These are phyloP conservation scores for Xenoacremonium recifei DNA, from an alignment of 2,329 filamentous ascomycete genomes.

Conservation along the genomic window DNA sequence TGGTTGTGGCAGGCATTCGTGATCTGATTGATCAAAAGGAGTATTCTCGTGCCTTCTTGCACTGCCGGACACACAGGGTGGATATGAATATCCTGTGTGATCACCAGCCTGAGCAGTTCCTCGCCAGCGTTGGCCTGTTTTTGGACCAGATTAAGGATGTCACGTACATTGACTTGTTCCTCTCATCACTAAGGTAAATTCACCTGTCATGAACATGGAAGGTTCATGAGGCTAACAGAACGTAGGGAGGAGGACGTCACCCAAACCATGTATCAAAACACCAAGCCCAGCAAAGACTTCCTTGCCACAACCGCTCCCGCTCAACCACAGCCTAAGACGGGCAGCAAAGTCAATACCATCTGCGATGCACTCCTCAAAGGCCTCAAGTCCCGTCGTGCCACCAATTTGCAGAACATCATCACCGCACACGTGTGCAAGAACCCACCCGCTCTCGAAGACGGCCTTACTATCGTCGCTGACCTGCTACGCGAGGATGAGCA, in stretches of 20 bases:
- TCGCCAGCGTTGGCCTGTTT: conserved; percentile 72
- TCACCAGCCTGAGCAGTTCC: conserved; percentile 83
- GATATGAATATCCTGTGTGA: conserved; percentile 98
- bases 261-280: conserved; percentile 90
- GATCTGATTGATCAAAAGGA: conserved; percentile 75
- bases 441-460: conserved; percentile 86
- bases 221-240: conserved; percentile 24
- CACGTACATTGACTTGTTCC: conserved; percentile 83
- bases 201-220: background rate
- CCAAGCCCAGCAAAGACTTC: conserved; percentile 46
- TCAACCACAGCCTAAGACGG: background rate
- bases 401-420: conserved; percentile 85
- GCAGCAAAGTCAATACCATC: conserved; percentile 78
- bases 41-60: conserved; percentile 80
- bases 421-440: conserved; percentile 93
- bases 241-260: conserved; percentile 84
- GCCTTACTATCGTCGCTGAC: conserved; percentile 73
- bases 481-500: conserved; percentile 67
- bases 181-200: conserved; percentile 75
- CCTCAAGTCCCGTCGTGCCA: conserved; percentile 59
- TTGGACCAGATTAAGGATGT: conserved; percentile 80
- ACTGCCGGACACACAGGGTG: conserved; percentile 88
- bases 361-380: conserved; percentile 79
- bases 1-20: conserved; percentile 88
- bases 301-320: background rate